phyloP scores from a whole-genome alignment of 2,329 filamentous ascomycete species.

The Fusarium agapanthi region DNA sequence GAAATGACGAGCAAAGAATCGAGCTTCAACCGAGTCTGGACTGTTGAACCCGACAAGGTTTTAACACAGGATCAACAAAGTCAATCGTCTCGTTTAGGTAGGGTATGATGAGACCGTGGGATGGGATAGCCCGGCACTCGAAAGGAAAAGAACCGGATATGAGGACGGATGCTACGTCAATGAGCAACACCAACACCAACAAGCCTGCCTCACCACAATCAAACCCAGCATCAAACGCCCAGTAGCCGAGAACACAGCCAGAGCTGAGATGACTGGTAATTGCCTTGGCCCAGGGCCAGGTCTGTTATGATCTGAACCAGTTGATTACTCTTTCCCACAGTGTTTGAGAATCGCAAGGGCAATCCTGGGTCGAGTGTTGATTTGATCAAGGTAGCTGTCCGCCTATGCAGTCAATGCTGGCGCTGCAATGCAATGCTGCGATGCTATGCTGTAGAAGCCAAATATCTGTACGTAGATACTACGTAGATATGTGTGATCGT shows the following conservation, averaged over 20 bases:
- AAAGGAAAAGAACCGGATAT: not conserved
- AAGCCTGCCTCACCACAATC: conserved; percentile 6
- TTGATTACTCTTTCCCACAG: conserved; percentile 36
- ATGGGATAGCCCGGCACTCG: conserved; percentile 11
- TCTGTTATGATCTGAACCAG: not conserved
- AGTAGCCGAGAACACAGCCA: not conserved
- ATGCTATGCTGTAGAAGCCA: not conserved
- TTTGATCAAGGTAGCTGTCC: conserved; percentile 16
- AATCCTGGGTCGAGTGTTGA: conserved; percentile 10
- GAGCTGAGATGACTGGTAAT: conserved; percentile 25
- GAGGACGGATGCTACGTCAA: not conserved
- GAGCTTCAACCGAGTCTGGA: not conserved
- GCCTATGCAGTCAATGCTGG: conserved; percentile 5
- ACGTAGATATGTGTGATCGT: conserved; percentile 5
- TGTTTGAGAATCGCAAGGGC: conserved; percentile 37
- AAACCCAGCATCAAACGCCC: not conserved
- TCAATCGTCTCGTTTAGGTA: conserved; percentile 5
- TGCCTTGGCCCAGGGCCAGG: conserved; percentile 13
- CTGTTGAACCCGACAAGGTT: conserved; percentile 21
- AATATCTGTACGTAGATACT: not conserved
- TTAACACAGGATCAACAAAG: conserved; percentile 17
- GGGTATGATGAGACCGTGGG: conserved; percentile 8
- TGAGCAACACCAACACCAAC: not conserved
- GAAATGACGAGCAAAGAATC: conserved; percentile 18
- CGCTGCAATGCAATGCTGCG: not conserved